These are phyloP conservation scores for Colletotrichum ledebouriae DNA, from an alignment of 2,329 filamentous ascomycete genomes.

Conservation along the genomic window DNA sequence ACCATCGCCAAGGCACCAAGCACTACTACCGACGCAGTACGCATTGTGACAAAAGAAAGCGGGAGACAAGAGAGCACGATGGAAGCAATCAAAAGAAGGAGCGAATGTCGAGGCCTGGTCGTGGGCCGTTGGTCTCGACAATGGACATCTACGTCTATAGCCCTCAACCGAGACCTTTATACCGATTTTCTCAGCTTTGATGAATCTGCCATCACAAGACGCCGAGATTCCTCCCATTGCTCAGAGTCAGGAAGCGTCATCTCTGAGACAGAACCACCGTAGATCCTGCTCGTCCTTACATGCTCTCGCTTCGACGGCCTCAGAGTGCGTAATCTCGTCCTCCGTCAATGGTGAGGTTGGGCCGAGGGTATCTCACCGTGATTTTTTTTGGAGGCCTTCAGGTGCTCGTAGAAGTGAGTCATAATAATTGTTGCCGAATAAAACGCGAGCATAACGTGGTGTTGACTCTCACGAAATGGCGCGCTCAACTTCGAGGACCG, in stretches of 20 bases:
- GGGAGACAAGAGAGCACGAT: not conserved
- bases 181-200: not conserved
- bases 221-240: not conserved
- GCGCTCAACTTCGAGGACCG: not conserved
- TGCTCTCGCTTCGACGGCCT: too few species aligned
- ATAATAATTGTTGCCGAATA: too few species aligned
- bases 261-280: too few species aligned
- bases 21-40: not conserved
- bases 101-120: not conserved
- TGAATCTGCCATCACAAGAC: not conserved
- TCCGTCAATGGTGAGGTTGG: too few species aligned
- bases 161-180: constrained; percentile 27
- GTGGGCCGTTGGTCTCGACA: not conserved
- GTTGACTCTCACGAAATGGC: not conserved
- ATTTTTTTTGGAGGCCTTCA: too few species aligned
- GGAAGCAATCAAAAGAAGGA: not conserved
- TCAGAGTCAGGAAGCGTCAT: too few species aligned
- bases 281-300: too few species aligned
- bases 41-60: not conserved
- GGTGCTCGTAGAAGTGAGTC: too few species aligned
- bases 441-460: not conserved
- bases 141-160: not conserved
- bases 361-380: too few species aligned
- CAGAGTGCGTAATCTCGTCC: too few species aligned
- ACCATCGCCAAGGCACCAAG: not conserved